A percentile compares a stretch with the other conserved stretches of the same genome.
phyloP scores from a whole-genome alignment of 106 monocot genomes.

The Acorus gramineus region DNA sequence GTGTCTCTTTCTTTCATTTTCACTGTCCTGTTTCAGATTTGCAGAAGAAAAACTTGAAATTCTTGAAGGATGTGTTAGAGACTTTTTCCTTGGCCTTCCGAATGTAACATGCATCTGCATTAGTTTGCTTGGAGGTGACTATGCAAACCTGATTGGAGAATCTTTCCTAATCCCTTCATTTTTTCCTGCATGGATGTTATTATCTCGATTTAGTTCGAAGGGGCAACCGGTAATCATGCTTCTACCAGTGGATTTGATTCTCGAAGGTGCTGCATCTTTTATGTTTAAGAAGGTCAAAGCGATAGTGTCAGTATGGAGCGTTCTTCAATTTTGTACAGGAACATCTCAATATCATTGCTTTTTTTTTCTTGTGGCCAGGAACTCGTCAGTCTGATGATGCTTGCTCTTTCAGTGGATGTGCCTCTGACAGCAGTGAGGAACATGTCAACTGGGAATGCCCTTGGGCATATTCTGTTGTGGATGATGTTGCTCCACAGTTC shows the following conservation, averaged over 20 bases:
- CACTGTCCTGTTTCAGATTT: constrained; percentile 20
- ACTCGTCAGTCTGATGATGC: constrained; percentile 10
- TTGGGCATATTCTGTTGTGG: constrained; percentile 54
- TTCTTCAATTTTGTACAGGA: no score
- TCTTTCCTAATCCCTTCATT: constrained; percentile 46
- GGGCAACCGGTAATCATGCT: constrained; percentile 56
- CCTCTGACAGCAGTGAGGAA: neutral
- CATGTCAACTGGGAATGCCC: constrained; percentile 58
- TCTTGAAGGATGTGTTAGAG: constrained; percentile 49
- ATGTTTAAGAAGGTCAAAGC: no score
- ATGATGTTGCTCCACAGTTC: constrained; percentile 62
- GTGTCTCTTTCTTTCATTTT: neutral
- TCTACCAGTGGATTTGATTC: constrained; percentile 49
- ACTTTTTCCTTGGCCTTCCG: constrained; percentile 51
- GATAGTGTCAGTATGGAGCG: neutral
- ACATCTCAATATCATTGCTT: no score
- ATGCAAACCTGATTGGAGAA: constrained; percentile 53
- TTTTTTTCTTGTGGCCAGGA: no score
- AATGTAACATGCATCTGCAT: constrained; percentile 58
- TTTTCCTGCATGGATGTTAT: constrained; percentile 72
- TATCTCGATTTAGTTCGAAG: constrained; percentile 47
- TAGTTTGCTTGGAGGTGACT: constrained; percentile 71
- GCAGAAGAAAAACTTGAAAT: constrained; percentile 37
- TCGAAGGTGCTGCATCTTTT: constrained; percentile 28
- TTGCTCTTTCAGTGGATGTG: constrained; percentile 2